Base-by-base conservation (phyloP, 2,329 filamentous ascomycete species). In the Mycocentrospora acerina region DNA sequence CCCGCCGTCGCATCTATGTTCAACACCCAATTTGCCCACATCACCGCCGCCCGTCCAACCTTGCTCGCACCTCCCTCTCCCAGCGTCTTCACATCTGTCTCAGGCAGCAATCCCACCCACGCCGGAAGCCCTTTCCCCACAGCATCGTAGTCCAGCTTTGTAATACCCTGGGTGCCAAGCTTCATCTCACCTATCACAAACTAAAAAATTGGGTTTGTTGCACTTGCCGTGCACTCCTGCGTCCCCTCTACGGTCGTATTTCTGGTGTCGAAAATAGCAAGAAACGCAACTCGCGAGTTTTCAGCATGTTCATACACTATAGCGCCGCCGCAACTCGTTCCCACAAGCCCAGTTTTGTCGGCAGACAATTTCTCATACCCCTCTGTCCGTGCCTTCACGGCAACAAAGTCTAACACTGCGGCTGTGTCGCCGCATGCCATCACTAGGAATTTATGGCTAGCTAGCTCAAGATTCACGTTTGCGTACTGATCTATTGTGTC, bases 11-110 rank as follows among this genome's bases (percentile, higher is more conserved):
- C 17, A 12, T 35, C 12, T n/a, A 17, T 31, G 7, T 7, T 17
- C 13, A 42, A 19, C 34, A 35, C 31, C 31, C 32, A 42, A 22
- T 17, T 7, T 16, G 15, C 31, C 35, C 40, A 38, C 16, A 34
- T 32, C 19, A 22, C 19, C 13, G 12, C 30, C 15, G 34, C 33
- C 9, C 33, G 12, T 2, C 33, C 33, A 19, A 40, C 14, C 32
- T 31, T 40, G 4, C 32, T 28, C 12, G 37, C 32, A 22, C 19
- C 15, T 11, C 19, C 27, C 13, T 40, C 37, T 10, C 11, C 17
- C 22, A 31, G 13, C 19, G 28, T 25, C 22, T 28, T 15, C 11
- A 7, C 22, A 28, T 40, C 29, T n/a, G 16, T 22, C 2, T 32
- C 32, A 16, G 32, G 37, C 16, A 35, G 14, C 13, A 16, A 28